phyloP scores from a whole-genome alignment of 768 basidiomycete species.

The Antrodiella citrinella region DNA sequence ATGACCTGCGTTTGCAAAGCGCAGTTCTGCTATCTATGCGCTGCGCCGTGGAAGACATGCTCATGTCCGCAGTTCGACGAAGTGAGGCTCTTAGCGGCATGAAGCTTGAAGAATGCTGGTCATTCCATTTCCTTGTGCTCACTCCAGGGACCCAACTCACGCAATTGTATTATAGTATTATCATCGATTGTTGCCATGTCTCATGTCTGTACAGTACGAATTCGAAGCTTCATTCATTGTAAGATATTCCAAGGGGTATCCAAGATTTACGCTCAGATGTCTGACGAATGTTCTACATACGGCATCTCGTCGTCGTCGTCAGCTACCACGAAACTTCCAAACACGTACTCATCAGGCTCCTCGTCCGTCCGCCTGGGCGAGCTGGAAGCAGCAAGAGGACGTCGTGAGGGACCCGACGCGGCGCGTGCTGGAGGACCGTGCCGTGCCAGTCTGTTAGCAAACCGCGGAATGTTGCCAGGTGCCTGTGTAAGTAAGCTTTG shows the following conservation, averaged over 20 bases:
- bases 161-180: no score
- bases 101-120: neutral
- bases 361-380: conserved; percentile 49
- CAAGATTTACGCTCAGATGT: neutral
- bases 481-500: conserved; percentile 69
- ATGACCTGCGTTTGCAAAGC: conserved; percentile 18
- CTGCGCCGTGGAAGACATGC: conserved; percentile 12
- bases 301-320: conserved; percentile 70
- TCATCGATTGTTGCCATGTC: no score
- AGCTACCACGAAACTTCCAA: conserved; percentile 75
- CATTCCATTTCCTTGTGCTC: no score
- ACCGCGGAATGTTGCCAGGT: conserved; percentile 41
- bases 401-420: conserved; percentile 26
- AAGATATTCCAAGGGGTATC: no score
- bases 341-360: conserved; percentile 54
- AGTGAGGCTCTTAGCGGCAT: neutral
- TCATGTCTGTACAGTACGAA: no score
- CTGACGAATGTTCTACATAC: conserved; percentile 19
- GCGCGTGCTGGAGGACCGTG: conserved; percentile 14
- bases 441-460: conserved; percentile 44
- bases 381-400: conserved; percentile 36
- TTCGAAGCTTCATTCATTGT: no score
- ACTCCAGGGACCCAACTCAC: no score
- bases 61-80: neutral
- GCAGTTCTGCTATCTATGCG: conserved; percentile 25